Base-by-base conservation (phyloP, 2,329 filamentous ascomycete genomes). In the Colletotrichum simmondsii region DNA sequence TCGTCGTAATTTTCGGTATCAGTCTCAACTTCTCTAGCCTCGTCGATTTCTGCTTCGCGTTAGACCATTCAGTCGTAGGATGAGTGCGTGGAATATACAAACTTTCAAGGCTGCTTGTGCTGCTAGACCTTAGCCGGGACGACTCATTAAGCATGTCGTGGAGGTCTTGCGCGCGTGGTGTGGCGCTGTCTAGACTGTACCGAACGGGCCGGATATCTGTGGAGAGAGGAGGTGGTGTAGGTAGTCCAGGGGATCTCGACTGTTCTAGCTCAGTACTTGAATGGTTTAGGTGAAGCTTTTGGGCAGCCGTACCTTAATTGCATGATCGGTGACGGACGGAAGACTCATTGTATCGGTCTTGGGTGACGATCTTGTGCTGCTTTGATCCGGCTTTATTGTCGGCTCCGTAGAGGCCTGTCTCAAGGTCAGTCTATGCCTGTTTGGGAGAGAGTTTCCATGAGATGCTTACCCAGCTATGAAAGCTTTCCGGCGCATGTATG, bases 401-500 rank as follows among this genome's bases (percentile, higher is more conserved):
- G 82, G 78, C 37, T 87, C 84, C 62, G 81, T 81, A 8, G 85
- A 84, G 54, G 84, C 81, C 87, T 89, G 65, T 37, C 54, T 68
- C 4, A 35, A 7, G n/a, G 46, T 80, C 69, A 82, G 80, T 74
- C 52, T 16, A 22, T 69, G 35, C n/a, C 52, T 22, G 28, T 62
- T 32, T 58, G 3, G 5, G 24, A 52, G 53, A 7, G 6, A 11
- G 1, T 4, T 6, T 49, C 19, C 19, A 10, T 22, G n/a, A 12
- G 8, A 58, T 54, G 80, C 89, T 79, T 81, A 97, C 94, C 89
- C 97, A 97, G 77, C 90, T 90, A 68, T 91, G 89, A 82, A 97
- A 98, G 74, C 93, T 94, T 75, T 94, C 88, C 0, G 95, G 95
- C 19, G 94, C 94, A 86, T 98, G 95, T 76, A 98, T 98, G 67